Base-by-base conservation (phyloP, 2,329 filamentous ascomycete species). In the Ceratocystis huliohia region DNA sequence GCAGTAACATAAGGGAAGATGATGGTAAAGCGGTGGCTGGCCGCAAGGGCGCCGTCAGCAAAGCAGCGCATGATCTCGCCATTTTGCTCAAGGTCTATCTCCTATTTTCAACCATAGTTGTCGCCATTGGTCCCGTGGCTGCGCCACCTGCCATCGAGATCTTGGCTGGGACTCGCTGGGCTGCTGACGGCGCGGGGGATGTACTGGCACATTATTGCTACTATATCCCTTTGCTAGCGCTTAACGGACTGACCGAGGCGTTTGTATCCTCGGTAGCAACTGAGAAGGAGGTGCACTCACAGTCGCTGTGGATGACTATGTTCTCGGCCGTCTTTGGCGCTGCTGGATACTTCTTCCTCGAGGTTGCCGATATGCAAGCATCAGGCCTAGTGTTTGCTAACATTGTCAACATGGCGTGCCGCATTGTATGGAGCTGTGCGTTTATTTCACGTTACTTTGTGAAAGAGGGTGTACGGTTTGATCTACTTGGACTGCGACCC, bases 201-300 rank as follows among this genome's bases (percentile, higher is more conserved):
- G 87, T 94, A 2, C 81, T 99, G 5, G 85, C 87, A 0, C 82
- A 82, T 0, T 99, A 96, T 75, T 92, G 90, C 77, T 91, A 91
- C 75, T 97, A 96, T 77, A 89, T 99, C 68, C 94, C 94, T 0
- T 85, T 97, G 30, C 82, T 97, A 3, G 94, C 93, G 2, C 78
- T 96, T 71, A 99, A 99, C 73, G 94, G 94, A 64, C 84, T 97
- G 25, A 85, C 88, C 1, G 94, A 99, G 76, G 90, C 91, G 0
- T 97, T 99, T 71, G 92, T 97, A 17, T 87, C 92, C 0, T 91
- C 90, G 1, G 89, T 95, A 0, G 92, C 93, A 0, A 87, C 83
- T 0, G 82, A 90, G 69, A 76, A 80, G 3, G 82, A 97, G 70
- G 83, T 99, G 2, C 85, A 90, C 69, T 75, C 74, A 3, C 94